Evolutionary conservation across 2,329 filamentous ascomycete genomes (phyloP), one percentile per base, ranked within the genome.

Genomic region (Colletotrichum tropicicola): DNA sequence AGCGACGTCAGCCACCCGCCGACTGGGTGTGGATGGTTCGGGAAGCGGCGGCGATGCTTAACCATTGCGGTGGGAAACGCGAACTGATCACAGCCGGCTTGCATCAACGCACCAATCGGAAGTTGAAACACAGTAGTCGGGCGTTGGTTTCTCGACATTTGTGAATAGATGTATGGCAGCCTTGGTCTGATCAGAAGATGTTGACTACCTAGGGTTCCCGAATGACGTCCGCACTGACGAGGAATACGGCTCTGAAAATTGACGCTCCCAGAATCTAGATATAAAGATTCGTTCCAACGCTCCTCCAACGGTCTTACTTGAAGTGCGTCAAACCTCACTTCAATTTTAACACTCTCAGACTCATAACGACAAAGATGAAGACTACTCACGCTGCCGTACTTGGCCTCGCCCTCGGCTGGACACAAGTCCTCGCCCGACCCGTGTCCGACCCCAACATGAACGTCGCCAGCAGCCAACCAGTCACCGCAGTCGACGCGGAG

Each of bases 311-410:
- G 3, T 5, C 0, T 5, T 19, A n/a, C n/a, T n/a, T n/a, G n/a
- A n/a, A n/a, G n/a, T 5, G 2, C 0, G 0, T 1, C 1, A 7
- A 0, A 10, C 15, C 9, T 3, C 3, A 3, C 27, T 23, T 45
- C 19, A 35, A 13, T 12, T 21, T 28, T 3, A 21, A 15, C 25
- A 39, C 12, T 2, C 30, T 19, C 30, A 32, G n/a, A 12, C 8
- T 21, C 5, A 27, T 15, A n/a, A 27, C 2, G 3, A 12, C 1
- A 25, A 64, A 1, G 12, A 64, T 64, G 55, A 64, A 28, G n/a
- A 54, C 43, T 12, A 44, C 21, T 3, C 13, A 21, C 23, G 49
- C 35, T 12, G 12, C 37, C 9, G 5, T 39, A 3, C 5, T 61
- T 2, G 25, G 13, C 6, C 12, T 65, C 5, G 17, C 28, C 9